Evolutionary conservation across 108 stramenopile species (phyloP).

Genomic region (Nannochloropsis salina): DNA sequence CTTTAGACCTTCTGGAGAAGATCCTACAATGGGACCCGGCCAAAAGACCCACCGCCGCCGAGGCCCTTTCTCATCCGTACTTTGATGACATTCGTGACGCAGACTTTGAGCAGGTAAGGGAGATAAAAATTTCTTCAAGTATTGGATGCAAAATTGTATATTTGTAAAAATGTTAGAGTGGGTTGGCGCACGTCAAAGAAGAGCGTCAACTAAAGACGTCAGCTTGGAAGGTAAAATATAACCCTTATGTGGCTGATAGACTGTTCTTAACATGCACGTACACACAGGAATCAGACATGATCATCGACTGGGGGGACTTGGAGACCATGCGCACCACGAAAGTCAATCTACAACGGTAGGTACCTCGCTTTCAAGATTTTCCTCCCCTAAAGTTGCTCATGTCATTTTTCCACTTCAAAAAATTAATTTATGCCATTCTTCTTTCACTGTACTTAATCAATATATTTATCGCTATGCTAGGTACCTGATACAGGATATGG

Average conservation of each 20-base stretch:
- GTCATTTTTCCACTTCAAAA: no score
- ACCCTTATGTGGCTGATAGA: no score
- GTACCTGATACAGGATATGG: slow-evolving; percentile 6
- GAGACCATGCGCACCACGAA: neutral
- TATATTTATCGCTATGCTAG: no score
- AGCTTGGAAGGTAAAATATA: no score
- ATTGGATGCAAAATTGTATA: neutral
- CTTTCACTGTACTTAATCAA: no score
- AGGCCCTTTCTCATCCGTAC: slow-evolving; percentile 68
- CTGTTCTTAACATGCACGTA: no score
- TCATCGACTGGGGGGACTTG: slow-evolving; percentile 1
- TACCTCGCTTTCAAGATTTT: no score
- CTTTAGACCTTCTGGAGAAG: slow-evolving; percentile 74
- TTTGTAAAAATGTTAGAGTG: neutral
- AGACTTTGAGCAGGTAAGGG: slow-evolving; percentile 15
- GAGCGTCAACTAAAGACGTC: no score
- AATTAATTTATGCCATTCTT: no score
- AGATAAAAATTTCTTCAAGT: neutral
- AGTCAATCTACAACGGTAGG: neutral
- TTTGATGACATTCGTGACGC: slow-evolving; percentile 27
- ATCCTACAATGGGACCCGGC: slow-evolving; percentile 80
- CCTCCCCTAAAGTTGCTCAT: no score
- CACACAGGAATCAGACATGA: neutral
- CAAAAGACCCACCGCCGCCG: slow-evolving; percentile 70
- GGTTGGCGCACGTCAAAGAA: no score